A percentile compares a stretch with the other conserved stretches of the same genome.
These are phyloP conservation scores for Candida boidinii DNA, from an alignment of 805 yeast species.

Conservation along the genomic window DNA sequence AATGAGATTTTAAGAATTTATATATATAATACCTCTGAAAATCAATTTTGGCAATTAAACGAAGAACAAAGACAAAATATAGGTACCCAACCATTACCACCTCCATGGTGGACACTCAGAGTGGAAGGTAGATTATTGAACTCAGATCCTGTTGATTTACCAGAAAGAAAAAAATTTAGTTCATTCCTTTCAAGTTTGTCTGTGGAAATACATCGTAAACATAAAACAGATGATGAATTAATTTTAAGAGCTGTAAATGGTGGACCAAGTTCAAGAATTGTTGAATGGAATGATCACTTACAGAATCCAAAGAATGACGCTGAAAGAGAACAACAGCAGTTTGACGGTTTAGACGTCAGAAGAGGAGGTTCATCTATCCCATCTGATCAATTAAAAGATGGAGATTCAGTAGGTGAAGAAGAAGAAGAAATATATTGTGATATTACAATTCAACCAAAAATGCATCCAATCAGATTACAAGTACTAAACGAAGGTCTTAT, in stretches of 20 bases:
- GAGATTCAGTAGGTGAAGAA: slow-evolving; percentile 12
- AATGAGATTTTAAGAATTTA: slow-evolving; percentile 68
- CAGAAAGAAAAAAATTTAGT: slow-evolving; percentile 55
- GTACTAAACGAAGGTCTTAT: slow-evolving; percentile 57
- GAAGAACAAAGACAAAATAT: no score
- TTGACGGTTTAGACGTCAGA: slow-evolving; percentile 86
- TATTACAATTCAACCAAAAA: slow-evolving; percentile 76
- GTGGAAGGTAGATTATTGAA: slow-evolving; percentile 79
- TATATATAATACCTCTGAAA: slow-evolving; percentile 71
- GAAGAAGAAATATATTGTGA: slow-evolving; percentile 52
- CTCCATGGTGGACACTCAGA: slow-evolving; percentile 72
- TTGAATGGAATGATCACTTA: slow-evolving; percentile 85
- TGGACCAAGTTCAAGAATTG: slow-evolving; percentile 33
- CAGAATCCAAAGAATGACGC: slow-evolving; percentile 18
- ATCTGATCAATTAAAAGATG: slow-evolving; percentile 12
- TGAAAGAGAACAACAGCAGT: slow-evolving; percentile 33
- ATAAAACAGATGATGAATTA: slow-evolving; percentile 15
- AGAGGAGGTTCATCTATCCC: slow-evolving; percentile 52
- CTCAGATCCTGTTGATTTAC: slow-evolving; percentile 36
- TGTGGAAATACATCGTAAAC: slow-evolving; percentile 49
- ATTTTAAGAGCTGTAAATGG: slow-evolving; percentile 15
- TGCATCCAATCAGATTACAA: slow-evolving; percentile 57
- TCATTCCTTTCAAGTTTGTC: slow-evolving; percentile 78
- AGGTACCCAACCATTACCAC: no score
- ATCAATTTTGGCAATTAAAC: slow-evolving; percentile 78